Conservation (phyloP, 1,284 basidiomycete genomes). For the Ganoderma leucocontextum region DNA sequence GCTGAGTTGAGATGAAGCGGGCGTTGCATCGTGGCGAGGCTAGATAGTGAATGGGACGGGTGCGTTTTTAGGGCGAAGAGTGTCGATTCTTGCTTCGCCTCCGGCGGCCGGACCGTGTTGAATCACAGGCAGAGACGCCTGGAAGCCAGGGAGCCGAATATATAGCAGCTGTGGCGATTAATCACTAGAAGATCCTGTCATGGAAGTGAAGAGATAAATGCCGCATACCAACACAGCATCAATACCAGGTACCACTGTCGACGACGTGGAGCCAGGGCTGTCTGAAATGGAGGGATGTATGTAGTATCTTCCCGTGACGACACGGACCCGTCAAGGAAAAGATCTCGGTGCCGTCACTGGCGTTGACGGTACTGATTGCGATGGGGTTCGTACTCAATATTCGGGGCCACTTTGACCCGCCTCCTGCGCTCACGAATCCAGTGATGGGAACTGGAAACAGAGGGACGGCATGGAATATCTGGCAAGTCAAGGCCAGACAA, state of each 20-base stretch:
- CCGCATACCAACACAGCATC: background rate
- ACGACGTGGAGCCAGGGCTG: background rate
- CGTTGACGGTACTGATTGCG: background rate
- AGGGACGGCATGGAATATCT: background rate
- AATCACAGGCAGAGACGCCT: background rate
- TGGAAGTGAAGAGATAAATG: background rate
- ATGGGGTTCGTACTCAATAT: background rate
- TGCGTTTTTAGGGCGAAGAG: background rate
- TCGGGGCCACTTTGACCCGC: background rate
- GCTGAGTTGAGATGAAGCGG: background rate
- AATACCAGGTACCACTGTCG: background rate
- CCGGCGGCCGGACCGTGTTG: slow-evolving; percentile 10
- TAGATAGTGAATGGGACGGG: background rate
- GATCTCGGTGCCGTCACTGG: background rate
- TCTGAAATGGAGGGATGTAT: background rate
- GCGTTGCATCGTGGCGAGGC: background rate
- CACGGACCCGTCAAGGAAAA: background rate
- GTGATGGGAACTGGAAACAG: background rate
- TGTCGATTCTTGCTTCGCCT: background rate
- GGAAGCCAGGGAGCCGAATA: slow-evolving; percentile 5
- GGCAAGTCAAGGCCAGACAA: background rate
- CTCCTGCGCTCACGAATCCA: background rate
- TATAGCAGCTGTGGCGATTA: slow-evolving; percentile 12
- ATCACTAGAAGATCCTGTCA: background rate
- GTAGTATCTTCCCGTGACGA: background rate